Percentiles rank a stretch among this genome's conserved stretches.
Conservation (phyloP, 192 early-diverging fungal genomes). For the Funneliformis geosporum region DNA sequence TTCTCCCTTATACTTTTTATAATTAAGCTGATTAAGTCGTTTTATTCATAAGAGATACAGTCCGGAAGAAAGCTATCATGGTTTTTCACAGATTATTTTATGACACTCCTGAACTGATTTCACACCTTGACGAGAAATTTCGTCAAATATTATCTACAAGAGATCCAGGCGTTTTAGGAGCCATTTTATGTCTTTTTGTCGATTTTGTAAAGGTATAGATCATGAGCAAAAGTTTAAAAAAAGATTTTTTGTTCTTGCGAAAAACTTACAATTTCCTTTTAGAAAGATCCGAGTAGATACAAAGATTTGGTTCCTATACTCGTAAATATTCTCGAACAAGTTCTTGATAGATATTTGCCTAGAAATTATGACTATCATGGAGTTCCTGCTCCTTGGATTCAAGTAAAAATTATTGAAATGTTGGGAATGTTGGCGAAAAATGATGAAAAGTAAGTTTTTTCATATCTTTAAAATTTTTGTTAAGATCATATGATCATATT, state of each 20-base stretch:
- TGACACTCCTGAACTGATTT: slow-evolving; percentile 35
- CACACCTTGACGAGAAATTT: slow-evolving; percentile 43
- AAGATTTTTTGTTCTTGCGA: not conserved
- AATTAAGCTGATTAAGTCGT: not conserved
- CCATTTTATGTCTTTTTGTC: slow-evolving; percentile 43
- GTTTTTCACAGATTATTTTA: slow-evolving; percentile 47
- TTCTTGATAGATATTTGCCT: slow-evolving; percentile 49
- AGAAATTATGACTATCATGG: slow-evolving; percentile 54
- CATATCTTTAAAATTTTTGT: not conserved
- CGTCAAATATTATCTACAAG: slow-evolving; percentile 44
- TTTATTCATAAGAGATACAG: slow-evolving; percentile 42
- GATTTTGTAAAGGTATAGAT: slow-evolving; percentile 40
- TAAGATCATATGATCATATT: not conserved
- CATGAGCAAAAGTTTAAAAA: not conserved
- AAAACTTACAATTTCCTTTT: not conserved
- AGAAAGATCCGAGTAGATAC: slow-evolving; percentile 40
- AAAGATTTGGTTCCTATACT: slow-evolving; percentile 44
- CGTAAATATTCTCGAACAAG: slow-evolving; percentile 45
- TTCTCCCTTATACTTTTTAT: not conserved
- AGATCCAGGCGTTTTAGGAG: slow-evolving; percentile 52
- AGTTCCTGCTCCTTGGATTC: slow-evolving; percentile 58
- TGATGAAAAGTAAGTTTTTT: slow-evolving; percentile 29
- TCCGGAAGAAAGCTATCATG: slow-evolving; percentile 53
- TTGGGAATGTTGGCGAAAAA: slow-evolving; percentile 38
- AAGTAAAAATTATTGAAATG: slow-evolving; percentile 51